phyloP scores from a whole-genome alignment of 768 basidiomycete genomes.

The Lactifluus volemus region DNA sequence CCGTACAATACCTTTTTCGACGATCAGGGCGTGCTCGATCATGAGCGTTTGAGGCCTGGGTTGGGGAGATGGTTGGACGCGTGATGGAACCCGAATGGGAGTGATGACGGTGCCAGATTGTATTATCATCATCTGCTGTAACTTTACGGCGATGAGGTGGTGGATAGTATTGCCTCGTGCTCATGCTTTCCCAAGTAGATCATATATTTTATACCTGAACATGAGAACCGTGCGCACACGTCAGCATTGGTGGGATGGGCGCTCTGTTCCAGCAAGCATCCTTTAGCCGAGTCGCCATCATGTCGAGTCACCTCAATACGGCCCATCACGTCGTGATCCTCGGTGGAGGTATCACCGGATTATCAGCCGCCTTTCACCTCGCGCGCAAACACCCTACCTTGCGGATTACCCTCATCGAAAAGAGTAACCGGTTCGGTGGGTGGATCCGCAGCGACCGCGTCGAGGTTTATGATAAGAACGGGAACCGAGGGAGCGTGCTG shows the following conservation, averaged over 20 bases:
- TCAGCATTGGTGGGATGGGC: neutral
- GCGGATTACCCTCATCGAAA: conserved; percentile 64
- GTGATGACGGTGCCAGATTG: conserved; percentile 13
- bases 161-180: conserved; percentile 1
- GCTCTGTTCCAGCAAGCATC: neutral
- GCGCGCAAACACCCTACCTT: conserved; percentile 51
- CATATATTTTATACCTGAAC: conserved; percentile 1
- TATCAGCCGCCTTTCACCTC: conserved; percentile 75
- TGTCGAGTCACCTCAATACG: neutral
- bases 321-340: conserved; percentile 49
- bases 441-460: conserved; percentile 68
- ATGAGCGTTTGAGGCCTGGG: conserved; percentile 72
- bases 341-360: conserved; percentile 76
- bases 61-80: conserved; percentile 60
- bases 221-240: neutral
- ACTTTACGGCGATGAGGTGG: neutral
- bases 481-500: conserved; percentile 37
- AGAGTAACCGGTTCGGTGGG: conserved; percentile 60
- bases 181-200: conserved; percentile 1
- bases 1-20: conserved; percentile 75
- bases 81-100: conserved; percentile 53
- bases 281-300: neutral
- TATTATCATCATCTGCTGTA: conserved; percentile 10
- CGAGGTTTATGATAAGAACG: conserved; percentile 26
- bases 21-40: conserved; percentile 67